Evolutionary conservation across 805 yeast genomes (phyloP).

Genomic region (Hanseniaspora thailandica): DNA sequence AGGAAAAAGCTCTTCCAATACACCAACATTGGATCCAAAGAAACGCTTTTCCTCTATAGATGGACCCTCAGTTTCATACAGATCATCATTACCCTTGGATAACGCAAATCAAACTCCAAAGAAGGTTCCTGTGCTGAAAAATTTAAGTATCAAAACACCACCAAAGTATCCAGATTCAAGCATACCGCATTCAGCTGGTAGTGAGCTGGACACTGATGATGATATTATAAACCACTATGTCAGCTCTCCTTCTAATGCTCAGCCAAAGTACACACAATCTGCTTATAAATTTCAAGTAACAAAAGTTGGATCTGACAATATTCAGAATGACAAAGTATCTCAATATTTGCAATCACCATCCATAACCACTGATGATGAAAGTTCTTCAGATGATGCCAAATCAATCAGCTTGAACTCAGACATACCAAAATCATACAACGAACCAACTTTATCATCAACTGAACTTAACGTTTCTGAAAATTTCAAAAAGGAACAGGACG

Average conservation of each 20-base stretch:
- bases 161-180: background rate
- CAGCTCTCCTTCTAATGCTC: background rate
- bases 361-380: background rate
- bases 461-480: conserved; percentile 8
- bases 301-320: background rate
- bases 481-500: conserved; percentile 27
- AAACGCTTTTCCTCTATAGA: background rate
- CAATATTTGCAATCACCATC: background rate
- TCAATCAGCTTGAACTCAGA: background rate
- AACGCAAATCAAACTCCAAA: background rate
- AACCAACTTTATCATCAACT: conserved; percentile 11
- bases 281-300: background rate
- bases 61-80: background rate
- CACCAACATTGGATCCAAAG: conserved; percentile 8
- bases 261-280: background rate
- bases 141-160: background rate
- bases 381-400: background rate
- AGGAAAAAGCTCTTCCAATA: background rate
- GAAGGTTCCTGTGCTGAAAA: background rate
- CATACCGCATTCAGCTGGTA: background rate
- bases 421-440: background rate
- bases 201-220: conserved; percentile 5
- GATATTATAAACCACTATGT: conserved; percentile 9
- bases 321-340: background rate
- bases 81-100: background rate